Conservation (phyloP, 345 rosid genomes). For the Ceriops decandra region DNA sequence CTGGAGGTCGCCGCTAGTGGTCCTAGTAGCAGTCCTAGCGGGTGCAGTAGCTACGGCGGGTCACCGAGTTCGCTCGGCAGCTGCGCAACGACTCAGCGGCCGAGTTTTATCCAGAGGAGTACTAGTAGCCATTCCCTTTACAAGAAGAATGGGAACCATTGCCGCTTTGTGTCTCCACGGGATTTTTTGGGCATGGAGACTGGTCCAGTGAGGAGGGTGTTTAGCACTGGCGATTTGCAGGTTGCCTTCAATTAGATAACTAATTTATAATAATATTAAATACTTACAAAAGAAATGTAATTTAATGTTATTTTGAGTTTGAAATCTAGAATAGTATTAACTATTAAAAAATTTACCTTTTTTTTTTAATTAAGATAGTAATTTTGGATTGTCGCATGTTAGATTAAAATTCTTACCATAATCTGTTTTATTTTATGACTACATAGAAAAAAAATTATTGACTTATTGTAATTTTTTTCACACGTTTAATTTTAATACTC, state of each 20-base stretch:
- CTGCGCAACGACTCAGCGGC: slow-evolving; percentile 37
- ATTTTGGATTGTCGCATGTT: too few relatives aligned
- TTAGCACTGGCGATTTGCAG: slow-evolving; percentile 75
- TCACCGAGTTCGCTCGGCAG: slow-evolving; percentile 59
- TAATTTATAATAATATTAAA: too few relatives aligned
- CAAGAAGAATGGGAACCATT: slow-evolving; percentile 36
- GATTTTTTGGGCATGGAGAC: slow-evolving; percentile 41
- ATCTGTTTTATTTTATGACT: too few relatives aligned
- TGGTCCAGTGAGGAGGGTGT: slow-evolving; percentile 62
- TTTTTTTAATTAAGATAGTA: too few relatives aligned
- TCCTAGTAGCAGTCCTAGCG: slow-evolving; percentile 3
- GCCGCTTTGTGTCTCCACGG: slow-evolving; percentile 30
- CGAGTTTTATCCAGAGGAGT: slow-evolving; percentile 56
- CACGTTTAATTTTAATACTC: too few relatives aligned
- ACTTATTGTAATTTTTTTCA: too few relatives aligned
- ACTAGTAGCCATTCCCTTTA: slow-evolving; percentile 53
- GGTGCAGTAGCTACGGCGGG: slow-evolving; percentile 33
- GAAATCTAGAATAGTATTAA: too few relatives aligned
- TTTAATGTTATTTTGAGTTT: too few relatives aligned
- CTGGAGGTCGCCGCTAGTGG: slow-evolving; percentile 14
- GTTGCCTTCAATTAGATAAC: slow-evolving; percentile 21
- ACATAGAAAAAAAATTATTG: too few relatives aligned
- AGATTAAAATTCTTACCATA: too few relatives aligned
- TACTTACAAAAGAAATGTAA: too few relatives aligned
- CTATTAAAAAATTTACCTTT: too few relatives aligned